Conservation (phyloP, 805 yeast genomes). For the Candida tibetensis region DNA sequence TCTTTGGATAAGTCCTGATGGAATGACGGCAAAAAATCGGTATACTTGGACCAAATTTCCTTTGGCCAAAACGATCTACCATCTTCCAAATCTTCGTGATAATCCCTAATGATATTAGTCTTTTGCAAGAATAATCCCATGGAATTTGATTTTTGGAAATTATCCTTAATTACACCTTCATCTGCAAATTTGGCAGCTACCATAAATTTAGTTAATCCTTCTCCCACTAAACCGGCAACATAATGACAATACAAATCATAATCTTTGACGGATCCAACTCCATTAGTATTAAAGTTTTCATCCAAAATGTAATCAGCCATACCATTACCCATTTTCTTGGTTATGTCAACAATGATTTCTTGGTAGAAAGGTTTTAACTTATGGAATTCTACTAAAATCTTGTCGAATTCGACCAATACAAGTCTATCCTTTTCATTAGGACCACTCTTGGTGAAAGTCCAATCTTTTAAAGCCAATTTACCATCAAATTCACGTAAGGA, state of each 20-base stretch:
- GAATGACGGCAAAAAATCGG: constrained; percentile 62
- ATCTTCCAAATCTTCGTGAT: constrained; percentile 84
- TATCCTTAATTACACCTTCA: constrained; percentile 43
- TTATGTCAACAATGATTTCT: constrained; percentile 72
- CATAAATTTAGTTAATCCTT: constrained; percentile 83
- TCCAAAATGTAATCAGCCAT: constrained; percentile 91
- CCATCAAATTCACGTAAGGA: constrained; percentile 65
- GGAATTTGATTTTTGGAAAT: constrained; percentile 62
- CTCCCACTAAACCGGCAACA: constrained; percentile 98
- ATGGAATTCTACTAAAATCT: constrained; percentile 68
- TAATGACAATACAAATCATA: constrained; percentile 92
- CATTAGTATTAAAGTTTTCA: constrained; percentile 74
- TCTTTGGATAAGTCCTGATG: constrained; percentile 30
- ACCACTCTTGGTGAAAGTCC: constrained; percentile 77
- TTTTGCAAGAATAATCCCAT: constrained; percentile 97
- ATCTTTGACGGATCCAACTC: constrained; percentile 74
- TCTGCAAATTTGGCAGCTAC: constrained; percentile 73
- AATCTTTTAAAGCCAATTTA: constrained; percentile 61
- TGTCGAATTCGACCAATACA: constrained; percentile 78
- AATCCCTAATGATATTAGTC: constrained; percentile 94
- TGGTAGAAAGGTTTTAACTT: constrained; percentile 72
- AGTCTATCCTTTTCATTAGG: constrained; percentile 78
- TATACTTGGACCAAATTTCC: constrained; percentile 86
- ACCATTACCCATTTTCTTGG: constrained; percentile 90
- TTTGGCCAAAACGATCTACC: constrained; percentile 96